Base-by-base conservation (phyloP, 306 rosid species). In the Cucurbita ficifolia region DNA sequence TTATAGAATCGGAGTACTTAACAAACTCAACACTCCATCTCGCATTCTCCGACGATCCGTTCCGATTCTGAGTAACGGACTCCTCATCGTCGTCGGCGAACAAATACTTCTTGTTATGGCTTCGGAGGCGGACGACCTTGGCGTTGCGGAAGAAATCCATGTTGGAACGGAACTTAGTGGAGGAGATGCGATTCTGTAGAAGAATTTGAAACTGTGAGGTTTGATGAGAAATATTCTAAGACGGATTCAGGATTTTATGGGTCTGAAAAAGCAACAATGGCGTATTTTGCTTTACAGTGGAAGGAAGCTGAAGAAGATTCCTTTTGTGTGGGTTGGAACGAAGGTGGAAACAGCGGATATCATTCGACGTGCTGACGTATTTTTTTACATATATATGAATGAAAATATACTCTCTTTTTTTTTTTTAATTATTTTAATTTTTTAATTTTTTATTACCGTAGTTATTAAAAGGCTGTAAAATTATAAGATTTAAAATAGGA, bases 11-110 rank as follows among this genome's bases (percentile, higher is more conserved):
- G n/a, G 52, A 76, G 13, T 76, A 29, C 33, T 29, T 29, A 0
- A 85, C 86, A 19, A 76, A 59, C 69, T 88, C 95, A 0, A 88
- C 82, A 4, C n/a, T 0, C 95, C 95, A 88, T 1, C 76, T 53
- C 0, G 89, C 89, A 5, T 61, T 75, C 13, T 77, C 83, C 7
- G 95, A 85, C 3, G 89, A 83, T 5, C 95, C 91, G 42, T 83
- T 80, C 3, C 88, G 80, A 43, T 45, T 72, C 56, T 86, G 95
- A 19, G 76, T 80, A 1, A 88, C 87, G 4, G 88, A 72, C 9
- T 83, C 95, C 29, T 86, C 88, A 24, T 88, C 89, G 1, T 86
- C 95, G 14, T 84, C 91, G 2, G 95, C 95, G 0, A 64, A 36
- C 0, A 88, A 81, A 48, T 83, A 86, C 82, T 86, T 88, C 33